phyloP scores from a whole-genome alignment of 1,139 yeast species.

The Geotrichum reessii region DNA sequence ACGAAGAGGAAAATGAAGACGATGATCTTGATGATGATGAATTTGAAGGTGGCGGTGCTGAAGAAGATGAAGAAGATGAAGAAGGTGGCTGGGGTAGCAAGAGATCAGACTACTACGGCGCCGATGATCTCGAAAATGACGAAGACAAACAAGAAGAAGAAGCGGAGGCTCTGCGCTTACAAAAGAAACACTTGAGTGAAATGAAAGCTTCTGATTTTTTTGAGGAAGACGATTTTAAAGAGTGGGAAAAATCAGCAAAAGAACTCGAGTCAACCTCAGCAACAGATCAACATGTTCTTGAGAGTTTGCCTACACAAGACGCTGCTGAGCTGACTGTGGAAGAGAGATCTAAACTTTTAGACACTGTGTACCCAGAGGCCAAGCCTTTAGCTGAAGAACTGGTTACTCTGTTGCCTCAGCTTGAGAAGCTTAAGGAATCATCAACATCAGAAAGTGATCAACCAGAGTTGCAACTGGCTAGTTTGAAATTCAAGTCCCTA shows the following conservation, averaged over 20 bases:
- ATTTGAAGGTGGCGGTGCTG: conserved; percentile 29
- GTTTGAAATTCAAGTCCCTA: conserved; percentile 47
- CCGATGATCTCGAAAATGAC: conserved; percentile 63
- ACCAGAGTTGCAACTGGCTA: conserved; percentile 37
- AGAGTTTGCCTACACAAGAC: conserved; percentile 36
- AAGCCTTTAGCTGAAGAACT: conserved; percentile 69
- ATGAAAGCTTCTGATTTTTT: conserved; percentile 76
- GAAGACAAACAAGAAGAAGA: conserved; percentile 77
- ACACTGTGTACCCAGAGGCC: conserved; percentile 63
- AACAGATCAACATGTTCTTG: conserved; percentile 19
- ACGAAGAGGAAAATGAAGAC: conserved; percentile 30
- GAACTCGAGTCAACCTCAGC: conserved; percentile 34
- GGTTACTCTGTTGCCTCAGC: conserved; percentile 41
- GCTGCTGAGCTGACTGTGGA: conserved; percentile 39
- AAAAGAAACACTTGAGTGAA: conserved; percentile 76
- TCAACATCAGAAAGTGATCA: conserved; percentile 32
- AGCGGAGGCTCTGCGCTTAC: conserved; percentile 82
- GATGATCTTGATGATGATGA: conserved; percentile 29
- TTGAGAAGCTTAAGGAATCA: conserved; percentile 36
- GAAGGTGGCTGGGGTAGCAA: conserved; percentile 75
- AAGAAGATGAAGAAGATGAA: conserved; percentile 45
- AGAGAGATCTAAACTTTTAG: conserved; percentile 29
- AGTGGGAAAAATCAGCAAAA: conserved; percentile 34
- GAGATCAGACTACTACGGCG: conserved; percentile 73
- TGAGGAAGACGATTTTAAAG: conserved; percentile 74